Base-by-base conservation (phyloP, 768 basidiomycete genomes). In the Russula emetica region DNA sequence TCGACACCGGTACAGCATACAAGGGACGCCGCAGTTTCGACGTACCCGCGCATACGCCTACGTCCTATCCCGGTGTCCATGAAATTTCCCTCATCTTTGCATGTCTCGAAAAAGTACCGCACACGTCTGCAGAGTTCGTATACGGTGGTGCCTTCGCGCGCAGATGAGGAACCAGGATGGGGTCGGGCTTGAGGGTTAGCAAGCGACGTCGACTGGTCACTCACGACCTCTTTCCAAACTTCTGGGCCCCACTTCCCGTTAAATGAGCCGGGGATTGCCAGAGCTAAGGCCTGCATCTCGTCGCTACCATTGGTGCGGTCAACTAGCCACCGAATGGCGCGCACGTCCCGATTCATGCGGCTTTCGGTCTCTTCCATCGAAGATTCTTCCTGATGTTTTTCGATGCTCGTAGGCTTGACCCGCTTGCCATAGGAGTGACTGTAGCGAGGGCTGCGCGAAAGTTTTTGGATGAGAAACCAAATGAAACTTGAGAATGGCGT, bases 221-320 rank as follows among this genome's bases (percentile, higher is more conserved):
- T 16, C 16, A 34, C 36, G n/a, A 61, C 55, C 6, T 3, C 26
- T 42, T 24, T 51, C 61, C 61, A 62, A 1, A 62, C 55, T 0
- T 51, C 14, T 42, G 0, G 3, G 0, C 61, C 54, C 55, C 61
- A 62, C 16, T 50, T 9, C 5, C 30, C n/a, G 34, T 49, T 14
- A 6, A 61, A 61, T 16, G 45, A 55, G 13, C 54, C 45, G 8
- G 61, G 36, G 14, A 62, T 57, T 7, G 55, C 55, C 28, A 50
- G 22, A 1, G 22, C 28, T 10, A 62, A 56, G 1, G 26, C 3
- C 16, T 62, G 47, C 28, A 30, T 13, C 9, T 56, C 38, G 38
- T 14, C 32, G 3, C 11, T 49, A n/a, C n/a, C 36, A 14, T 28
- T 40, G 0, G 32, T 24, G 14, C 16, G 42, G n/a, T 56, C 6